Percentiles rank a stretch among this genome's conserved stretches.
These are phyloP conservation scores for Phytophthora colocasiae DNA, from an alignment of 352 stramenopile genomes.

Conservation along the genomic window DNA sequence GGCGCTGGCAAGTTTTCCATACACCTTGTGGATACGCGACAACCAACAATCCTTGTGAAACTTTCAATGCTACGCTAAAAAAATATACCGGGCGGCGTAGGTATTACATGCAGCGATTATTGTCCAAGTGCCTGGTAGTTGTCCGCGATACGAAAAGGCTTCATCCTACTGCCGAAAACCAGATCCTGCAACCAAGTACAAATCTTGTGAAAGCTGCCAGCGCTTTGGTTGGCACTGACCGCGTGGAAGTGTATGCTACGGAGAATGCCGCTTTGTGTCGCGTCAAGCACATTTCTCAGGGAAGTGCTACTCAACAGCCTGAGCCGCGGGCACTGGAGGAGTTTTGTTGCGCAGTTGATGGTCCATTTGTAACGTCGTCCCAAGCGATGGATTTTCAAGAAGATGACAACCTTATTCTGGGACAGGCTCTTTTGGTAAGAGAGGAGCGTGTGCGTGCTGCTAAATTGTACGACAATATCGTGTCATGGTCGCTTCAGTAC, in stretches of 20 bases:
- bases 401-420: not conserved
- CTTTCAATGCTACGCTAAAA: not conserved
- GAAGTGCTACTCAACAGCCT: too few species aligned
- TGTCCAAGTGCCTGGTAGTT: conserved; percentile 6
- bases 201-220: too few species aligned
- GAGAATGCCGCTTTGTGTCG: too few species aligned
- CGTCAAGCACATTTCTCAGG: too few species aligned
- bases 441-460: conserved; percentile 7
- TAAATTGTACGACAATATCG: conserved; percentile 12
- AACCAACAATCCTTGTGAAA: too few species aligned
- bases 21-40: not conserved
- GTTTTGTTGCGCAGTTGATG: too few species aligned
- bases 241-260: too few species aligned
- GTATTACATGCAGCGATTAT: conserved; percentile 1
- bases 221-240: too few species aligned
- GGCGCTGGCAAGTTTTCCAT: not conserved
- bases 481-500: conserved; percentile 15
- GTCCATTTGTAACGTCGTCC: not conserved
- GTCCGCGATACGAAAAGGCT: too few species aligned
- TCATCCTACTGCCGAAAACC: too few species aligned
- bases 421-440: not conserved
- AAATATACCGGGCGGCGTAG: not conserved
- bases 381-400: not conserved
- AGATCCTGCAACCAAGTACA: too few species aligned
- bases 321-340: too few species aligned